These are phyloP conservation scores for Aquilaria malaccensis DNA, from an alignment of 345 rosid genomes.

Conservation along the genomic window DNA sequence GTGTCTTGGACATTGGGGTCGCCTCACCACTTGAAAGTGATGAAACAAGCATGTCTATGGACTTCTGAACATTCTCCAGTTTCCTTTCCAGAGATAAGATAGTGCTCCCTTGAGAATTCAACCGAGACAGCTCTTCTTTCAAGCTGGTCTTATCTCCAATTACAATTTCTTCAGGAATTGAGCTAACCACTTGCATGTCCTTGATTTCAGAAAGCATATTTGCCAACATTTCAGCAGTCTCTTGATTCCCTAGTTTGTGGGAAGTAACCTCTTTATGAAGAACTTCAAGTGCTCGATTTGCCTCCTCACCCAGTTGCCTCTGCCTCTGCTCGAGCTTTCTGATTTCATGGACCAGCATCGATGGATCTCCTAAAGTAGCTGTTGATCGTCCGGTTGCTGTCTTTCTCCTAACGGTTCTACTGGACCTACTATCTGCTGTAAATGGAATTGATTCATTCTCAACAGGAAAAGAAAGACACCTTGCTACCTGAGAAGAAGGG, in stretches of 20 bases:
- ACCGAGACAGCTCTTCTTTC: conserved; percentile 74
- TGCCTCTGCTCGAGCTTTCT: conserved; percentile 80
- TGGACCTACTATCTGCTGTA: conserved; percentile 29
- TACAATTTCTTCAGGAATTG: conserved; percentile 43
- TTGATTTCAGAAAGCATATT: conserved; percentile 80
- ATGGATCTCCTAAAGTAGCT: conserved; percentile 60
- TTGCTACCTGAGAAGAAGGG: conserved; percentile 53
- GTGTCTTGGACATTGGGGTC: conserved; percentile 48
- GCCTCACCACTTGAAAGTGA: conserved; percentile 46
- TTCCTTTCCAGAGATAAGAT: conserved; percentile 73
- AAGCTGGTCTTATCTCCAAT: conserved; percentile 47
- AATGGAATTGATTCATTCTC: conserved; percentile 32
- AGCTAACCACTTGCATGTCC: conserved; percentile 60
- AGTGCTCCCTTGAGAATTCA: conserved; percentile 63
- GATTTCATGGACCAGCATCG: conserved; percentile 73
- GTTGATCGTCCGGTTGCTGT: conserved; percentile 48
- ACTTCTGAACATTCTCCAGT: conserved; percentile 83
- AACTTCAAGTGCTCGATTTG: conserved; percentile 83
- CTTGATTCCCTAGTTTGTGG: conserved; percentile 70
- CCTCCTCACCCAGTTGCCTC: conserved; percentile 84
- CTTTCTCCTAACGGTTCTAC: conserved; percentile 37
- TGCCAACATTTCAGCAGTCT: conserved; percentile 68
- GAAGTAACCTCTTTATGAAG: conserved; percentile 91
- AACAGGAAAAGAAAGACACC: conserved; percentile 65
- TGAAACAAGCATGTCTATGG: conserved; percentile 67